Base-by-base conservation (phyloP, 352 stramenopile species). In the Globisporangium paddicum region DNA sequence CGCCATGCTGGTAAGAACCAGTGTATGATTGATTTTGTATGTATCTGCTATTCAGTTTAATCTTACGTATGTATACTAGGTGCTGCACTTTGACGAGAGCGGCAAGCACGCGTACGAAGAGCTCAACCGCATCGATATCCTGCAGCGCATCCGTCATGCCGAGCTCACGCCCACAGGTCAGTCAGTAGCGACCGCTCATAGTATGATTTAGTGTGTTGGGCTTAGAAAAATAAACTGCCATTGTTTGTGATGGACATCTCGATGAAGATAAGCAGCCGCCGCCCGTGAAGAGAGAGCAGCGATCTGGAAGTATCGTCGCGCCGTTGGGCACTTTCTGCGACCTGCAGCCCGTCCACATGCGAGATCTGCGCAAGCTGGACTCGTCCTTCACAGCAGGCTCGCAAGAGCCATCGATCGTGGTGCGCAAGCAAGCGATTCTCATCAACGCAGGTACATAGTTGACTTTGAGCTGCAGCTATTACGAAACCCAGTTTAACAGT, bases 301-400 rank as follows among this genome's bases (percentile, higher is more conserved):
- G 38, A 2, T 51, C 55, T 3, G 56, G 56, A 2, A 61, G 19
- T 23, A 35, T 44, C 7, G 49, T 68, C 14, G 58, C 47, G 7
- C 63, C 49, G 1, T 34, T 73, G 19, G 67, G 63, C 0, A 40
- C 67, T 7, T 72, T 57, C 41, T 72, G 66, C 44, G 69, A 74
- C 14, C 51, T 80, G n/a, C 67, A 82, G 62, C 63, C 63, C 18
- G 66, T 82, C 9, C 73, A 82, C 44, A 76, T 72, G 63, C 67
- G 73, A 0, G 73, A 82, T 44, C 35, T 82, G 34, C 64, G 73
- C 21, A 73, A 82, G 23, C 59, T 82, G 25, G 70, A 79, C 50
- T 55, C 71, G 25, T 62, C 62, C 6, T 79, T 82, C 16, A 54
- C 66, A 35, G 63, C 55, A 7, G 55, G 48, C 2, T 62, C 65